Evolutionary conservation across 768 basidiomycete genomes (phyloP), one percentile per base, ranked within the genome.

Genomic region (Lactifluus pinguis): DNA sequence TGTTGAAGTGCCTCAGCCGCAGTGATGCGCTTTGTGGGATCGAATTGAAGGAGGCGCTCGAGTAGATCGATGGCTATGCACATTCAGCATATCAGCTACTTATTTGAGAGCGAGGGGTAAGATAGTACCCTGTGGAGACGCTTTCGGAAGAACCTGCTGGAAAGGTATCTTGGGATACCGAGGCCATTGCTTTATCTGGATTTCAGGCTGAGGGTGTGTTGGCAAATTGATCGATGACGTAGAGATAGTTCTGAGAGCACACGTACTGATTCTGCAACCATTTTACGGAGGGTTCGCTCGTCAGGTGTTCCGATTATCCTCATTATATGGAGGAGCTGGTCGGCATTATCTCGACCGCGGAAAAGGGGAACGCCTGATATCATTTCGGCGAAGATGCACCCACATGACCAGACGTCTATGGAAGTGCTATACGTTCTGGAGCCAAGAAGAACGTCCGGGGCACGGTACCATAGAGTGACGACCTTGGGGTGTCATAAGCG

Each of bases 321-420:
- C 86, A 98, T 95, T 70, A 99, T 99, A 68, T 95, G 93, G 49
- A 93, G 79, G n/a, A 99, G 78, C 71, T 99, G 97, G 72, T 99
- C 97, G 66, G 94, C 89, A 69, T 98, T 98, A 72, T 98, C 97
- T 64, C 95, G 79, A 21, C 97, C 97, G 65, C 95, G 81, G 80
- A 99, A 99, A 32, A 99, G 81, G 30, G 97, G 97, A 6, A 94
- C 88, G 1, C 97, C 97, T 19, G 91, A 87, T 61, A 99, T 98
- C 95, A 99, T 98, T 75, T 99, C 97, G 19, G 97, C 95, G 71
- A 99, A 97, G 70, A 99, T 99, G 72, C 97, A 98, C 10, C 97
- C 97, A 59, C 93, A 95, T 14, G 92, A 94, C 97, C 97, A 99
- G 53, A 98, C 89, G 72, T 99, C 97, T 68, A 99, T 98, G 34